Conservation (phyloP, 2,329 filamentous ascomycete species). For the Ampelomyces quisqualis region DNA sequence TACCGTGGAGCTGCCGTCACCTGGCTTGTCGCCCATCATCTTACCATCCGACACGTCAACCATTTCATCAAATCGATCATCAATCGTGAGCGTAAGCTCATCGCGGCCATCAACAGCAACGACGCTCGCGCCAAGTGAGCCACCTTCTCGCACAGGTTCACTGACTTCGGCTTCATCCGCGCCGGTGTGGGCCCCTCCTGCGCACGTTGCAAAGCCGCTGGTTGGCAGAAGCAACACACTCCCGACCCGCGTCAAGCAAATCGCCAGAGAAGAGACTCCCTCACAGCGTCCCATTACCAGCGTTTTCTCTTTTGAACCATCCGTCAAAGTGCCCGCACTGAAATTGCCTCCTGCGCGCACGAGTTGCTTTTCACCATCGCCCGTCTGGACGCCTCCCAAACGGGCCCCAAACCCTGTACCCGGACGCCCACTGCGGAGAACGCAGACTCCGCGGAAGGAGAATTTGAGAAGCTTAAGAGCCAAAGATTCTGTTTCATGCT, state of each 20-base stretch:
- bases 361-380: constrained; percentile 13
- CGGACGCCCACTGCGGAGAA: constrained; percentile 18
- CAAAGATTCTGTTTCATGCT: constrained; percentile 38
- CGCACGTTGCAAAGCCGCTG: constrained; percentile 4
- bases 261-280: background rate
- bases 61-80: constrained; percentile 18
- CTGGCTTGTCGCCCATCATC: constrained; percentile 11
- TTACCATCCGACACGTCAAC: constrained; percentile 15
- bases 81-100: constrained; percentile 13
- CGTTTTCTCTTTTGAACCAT: background rate
- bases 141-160: constrained; percentile 10
- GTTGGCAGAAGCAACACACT: constrained; percentile 5
- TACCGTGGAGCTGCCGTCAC: constrained; percentile 21
- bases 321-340: background rate
- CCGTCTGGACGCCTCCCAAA: constrained; percentile 11
- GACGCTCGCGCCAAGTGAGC: constrained; percentile 20
- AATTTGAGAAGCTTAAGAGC: constrained; percentile 36
- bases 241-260: background rate
- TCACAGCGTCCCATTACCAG: background rate
- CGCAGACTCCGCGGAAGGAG: constrained; percentile 28
- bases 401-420: constrained; percentile 12
- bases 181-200: constrained; percentile 11
- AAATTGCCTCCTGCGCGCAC: constrained; percentile 5
- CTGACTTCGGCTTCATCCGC: constrained; percentile 13
- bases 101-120: constrained; percentile 18